phyloP scores from a whole-genome alignment of 352 stramenopile species.

The Phytophthora lateralis region DNA sequence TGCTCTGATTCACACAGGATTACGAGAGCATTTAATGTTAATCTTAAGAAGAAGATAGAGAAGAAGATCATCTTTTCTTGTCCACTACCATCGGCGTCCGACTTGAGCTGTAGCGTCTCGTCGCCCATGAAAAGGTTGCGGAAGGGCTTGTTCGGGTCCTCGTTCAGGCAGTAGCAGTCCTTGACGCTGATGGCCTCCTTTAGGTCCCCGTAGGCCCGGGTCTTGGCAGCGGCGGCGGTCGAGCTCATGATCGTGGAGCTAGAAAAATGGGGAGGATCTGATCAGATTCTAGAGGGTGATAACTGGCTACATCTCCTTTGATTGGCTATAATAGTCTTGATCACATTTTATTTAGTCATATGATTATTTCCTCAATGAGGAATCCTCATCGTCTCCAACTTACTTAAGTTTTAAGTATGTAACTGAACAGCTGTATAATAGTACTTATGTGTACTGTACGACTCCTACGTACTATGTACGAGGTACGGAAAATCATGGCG shows the following conservation, averaged over 20 bases:
- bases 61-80: constrained; percentile 1
- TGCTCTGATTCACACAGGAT: constrained; percentile 52
- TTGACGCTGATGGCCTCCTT: constrained; percentile 58
- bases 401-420: too few species aligned
- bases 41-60: constrained; percentile 3
- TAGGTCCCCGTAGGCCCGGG: constrained; percentile 62
- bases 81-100: constrained; percentile 65
- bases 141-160: constrained; percentile 72
- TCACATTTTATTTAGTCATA: too few species aligned
- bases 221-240: constrained; percentile 41
- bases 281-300: not conserved
- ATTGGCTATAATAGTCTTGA: not conserved
- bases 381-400: too few species aligned
- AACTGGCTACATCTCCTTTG: not conserved
- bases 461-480: too few species aligned
- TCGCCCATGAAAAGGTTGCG: constrained; percentile 82
- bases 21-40: not conserved
- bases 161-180: constrained; percentile 83
- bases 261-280: not conserved
- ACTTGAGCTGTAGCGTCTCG: constrained; percentile 77
- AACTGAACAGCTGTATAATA: too few species aligned
- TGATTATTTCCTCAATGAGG: too few species aligned
- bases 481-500: too few species aligned
- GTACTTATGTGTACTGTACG: too few species aligned
- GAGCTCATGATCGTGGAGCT: constrained; percentile 36